phyloP scores from a whole-genome alignment of 306 rosid species.

The Morella rubra region DNA sequence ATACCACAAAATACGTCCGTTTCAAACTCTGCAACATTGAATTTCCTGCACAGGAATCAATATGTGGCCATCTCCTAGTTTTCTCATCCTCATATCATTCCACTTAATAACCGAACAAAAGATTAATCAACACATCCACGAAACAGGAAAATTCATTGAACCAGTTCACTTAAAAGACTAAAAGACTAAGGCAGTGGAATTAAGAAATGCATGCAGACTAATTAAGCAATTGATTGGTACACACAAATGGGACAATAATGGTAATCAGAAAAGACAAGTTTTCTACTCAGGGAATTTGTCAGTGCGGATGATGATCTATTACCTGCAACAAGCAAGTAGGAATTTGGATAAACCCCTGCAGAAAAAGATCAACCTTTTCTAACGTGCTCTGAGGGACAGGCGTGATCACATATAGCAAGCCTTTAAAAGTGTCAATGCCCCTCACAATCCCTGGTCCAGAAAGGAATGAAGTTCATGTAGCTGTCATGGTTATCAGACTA shows the following conservation, averaged over 20 bases:
- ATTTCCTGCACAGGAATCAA: not conserved
- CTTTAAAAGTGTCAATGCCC: slow-evolving; percentile 72
- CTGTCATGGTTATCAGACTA: not conserved
- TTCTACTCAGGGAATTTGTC: slow-evolving; percentile 1
- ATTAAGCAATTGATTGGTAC: not conserved
- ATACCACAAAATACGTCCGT: not conserved
- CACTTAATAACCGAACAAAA: not conserved
- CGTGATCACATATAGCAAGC: slow-evolving; percentile 72
- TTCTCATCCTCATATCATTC: slow-evolving; percentile 3
- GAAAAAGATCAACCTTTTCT: slow-evolving; percentile 71
- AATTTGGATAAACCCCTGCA: slow-evolving; percentile 81
- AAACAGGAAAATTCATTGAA: slow-evolving; percentile 1
- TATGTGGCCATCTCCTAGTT: not conserved
- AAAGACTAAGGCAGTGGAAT: slow-evolving; percentile 17
- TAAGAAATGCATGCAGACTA: slow-evolving; percentile 7
- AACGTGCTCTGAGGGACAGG: slow-evolving; percentile 76
- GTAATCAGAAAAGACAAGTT: slow-evolving; percentile 3
- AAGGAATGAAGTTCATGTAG: slow-evolving; percentile 21
- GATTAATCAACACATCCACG: slow-evolving; percentile 6
- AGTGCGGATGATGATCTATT: slow-evolving; percentile 24
- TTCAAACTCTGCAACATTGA: not conserved
- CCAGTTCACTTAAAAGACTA: slow-evolving; percentile 13
- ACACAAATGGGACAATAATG: not conserved
- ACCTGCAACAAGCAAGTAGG: slow-evolving; percentile 85
- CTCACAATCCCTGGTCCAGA: slow-evolving; percentile 79